Percentiles rank a stretch among this genome's conserved stretches.
These are phyloP conservation scores for Lactuca saligna DNA, from an alignment of 129 eudicot genomes.

Conservation along the genomic window DNA sequence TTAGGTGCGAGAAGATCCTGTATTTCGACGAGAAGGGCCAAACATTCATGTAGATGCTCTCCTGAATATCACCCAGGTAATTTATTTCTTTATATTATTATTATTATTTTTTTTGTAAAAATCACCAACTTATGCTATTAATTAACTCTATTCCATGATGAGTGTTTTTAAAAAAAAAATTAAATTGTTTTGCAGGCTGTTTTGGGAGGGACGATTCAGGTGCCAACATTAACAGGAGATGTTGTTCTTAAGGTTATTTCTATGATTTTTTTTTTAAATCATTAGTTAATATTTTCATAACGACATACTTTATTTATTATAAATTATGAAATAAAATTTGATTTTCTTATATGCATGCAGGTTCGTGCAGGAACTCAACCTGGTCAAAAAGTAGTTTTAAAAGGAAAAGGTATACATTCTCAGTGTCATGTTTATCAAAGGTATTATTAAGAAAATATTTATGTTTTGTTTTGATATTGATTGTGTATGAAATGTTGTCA, in stretches of 20 bases:
- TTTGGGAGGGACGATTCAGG: slow-evolving; percentile 92
- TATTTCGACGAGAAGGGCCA: slow-evolving; percentile 80
- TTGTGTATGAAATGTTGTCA: slow-evolving; percentile 29
- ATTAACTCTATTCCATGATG: neutral
- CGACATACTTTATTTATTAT: neutral
- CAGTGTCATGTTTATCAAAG: neutral
- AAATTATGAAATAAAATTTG: neutral
- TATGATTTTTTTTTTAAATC: neutral
- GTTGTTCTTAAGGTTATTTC: slow-evolving; percentile 87
- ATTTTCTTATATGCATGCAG: slow-evolving; percentile 33
- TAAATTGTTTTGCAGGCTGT: slow-evolving; percentile 61
- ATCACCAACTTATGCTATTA: neutral
- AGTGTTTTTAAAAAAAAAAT: neutral
- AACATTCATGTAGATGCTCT: slow-evolving; percentile 85
- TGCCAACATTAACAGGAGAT: slow-evolving; percentile 92
- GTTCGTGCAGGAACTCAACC: slow-evolving; percentile 94
- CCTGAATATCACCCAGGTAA: slow-evolving; percentile 83
- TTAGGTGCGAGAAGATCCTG: slow-evolving; percentile 87
- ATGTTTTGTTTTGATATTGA: neutral
- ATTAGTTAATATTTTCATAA: neutral
- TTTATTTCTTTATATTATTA: neutral
- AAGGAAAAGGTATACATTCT: slow-evolving; percentile 35
- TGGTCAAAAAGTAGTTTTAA: slow-evolving; percentile 90
- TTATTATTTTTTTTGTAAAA: neutral
- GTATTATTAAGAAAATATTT: neutral